These are phyloP conservation scores for Candida ascalaphidarum DNA, from an alignment of 805 yeast genomes.

Conservation along the genomic window DNA sequence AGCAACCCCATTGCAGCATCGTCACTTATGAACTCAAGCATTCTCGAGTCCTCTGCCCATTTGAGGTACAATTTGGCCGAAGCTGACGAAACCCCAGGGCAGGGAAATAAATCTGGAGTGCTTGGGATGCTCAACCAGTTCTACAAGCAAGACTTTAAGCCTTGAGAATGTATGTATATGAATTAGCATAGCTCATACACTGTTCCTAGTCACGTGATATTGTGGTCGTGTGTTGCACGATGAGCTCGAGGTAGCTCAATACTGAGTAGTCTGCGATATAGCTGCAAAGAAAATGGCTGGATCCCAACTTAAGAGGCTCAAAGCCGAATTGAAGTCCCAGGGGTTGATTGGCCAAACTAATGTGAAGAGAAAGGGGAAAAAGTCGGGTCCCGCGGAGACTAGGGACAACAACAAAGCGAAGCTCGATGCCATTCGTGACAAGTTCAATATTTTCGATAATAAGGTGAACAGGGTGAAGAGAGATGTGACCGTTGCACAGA, in stretches of 20 bases:
- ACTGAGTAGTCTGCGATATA: too few relatives aligned
- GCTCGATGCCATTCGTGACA: slow-evolving; percentile 53
- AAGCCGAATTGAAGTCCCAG: slow-evolving; percentile 63
- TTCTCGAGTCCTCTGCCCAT: slow-evolving; percentile 19
- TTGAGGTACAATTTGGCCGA: slow-evolving; percentile 18
- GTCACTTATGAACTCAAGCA: slow-evolving; percentile 1
- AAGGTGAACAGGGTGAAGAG: slow-evolving; percentile 62
- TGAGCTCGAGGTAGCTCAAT: too few relatives aligned
- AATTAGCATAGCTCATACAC: too few relatives aligned
- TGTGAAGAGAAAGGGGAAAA: slow-evolving; percentile 46
- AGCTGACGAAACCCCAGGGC: slow-evolving; percentile 17
- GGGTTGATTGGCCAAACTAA: slow-evolving; percentile 87
- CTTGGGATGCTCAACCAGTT: slow-evolving; percentile 75
- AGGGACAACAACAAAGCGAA: slow-evolving; percentile 46
- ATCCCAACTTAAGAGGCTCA: slow-evolving; percentile 78
- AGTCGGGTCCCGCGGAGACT: slow-evolving; percentile 49
- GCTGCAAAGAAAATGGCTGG: slow-evolving; percentile 66
- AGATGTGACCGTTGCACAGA: slow-evolving; percentile 33
- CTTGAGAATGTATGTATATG: slow-evolving; percentile 4
- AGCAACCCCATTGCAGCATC: background rate
- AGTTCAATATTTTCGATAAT: slow-evolving; percentile 86
- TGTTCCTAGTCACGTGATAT: too few relatives aligned
- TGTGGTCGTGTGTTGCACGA: too few relatives aligned
- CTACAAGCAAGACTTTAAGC: slow-evolving; percentile 43
- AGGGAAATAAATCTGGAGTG: slow-evolving; percentile 44